phyloP scores from a whole-genome alignment of 345 rosid genomes.

The Eucalyptus regnans region DNA sequence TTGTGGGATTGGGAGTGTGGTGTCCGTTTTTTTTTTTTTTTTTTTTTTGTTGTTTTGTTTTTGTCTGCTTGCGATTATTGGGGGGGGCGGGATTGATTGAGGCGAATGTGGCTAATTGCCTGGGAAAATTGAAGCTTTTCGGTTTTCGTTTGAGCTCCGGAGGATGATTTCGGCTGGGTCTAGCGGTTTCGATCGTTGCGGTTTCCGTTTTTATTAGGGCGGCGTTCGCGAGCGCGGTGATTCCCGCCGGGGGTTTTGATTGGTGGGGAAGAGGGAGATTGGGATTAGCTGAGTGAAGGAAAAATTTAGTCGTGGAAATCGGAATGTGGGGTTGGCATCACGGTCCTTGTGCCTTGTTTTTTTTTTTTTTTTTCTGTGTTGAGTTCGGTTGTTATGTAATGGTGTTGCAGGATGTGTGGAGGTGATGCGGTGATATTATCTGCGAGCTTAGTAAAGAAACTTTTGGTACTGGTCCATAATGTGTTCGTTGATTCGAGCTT shows the following conservation, averaged over 20 bases:
- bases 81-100: rapidly evolving
- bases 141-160: not conserved
- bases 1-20: not conserved
- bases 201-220: not conserved
- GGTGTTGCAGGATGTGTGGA: not conserved
- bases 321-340: not conserved
- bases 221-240: not conserved
- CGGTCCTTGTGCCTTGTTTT: not conserved
- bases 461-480: not conserved
- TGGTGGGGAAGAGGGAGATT: not conserved
- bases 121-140: not conserved
- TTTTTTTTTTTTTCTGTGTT: not conserved
- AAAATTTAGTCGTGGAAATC: not conserved
- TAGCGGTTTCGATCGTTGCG: not conserved
- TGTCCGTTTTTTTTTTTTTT: not conserved
- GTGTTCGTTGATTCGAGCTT: not conserved
- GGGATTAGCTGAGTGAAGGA: not conserved
- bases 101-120: not conserved
- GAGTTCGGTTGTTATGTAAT: not conserved
- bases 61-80: not conserved
- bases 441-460: not conserved
- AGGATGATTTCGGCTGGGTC: not conserved
- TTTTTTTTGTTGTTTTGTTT: no score
- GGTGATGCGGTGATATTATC: not conserved
- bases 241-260: not conserved